Base-by-base conservation (phyloP, 2,329 filamentous ascomycete species). In the Fusarium robinianum region DNA sequence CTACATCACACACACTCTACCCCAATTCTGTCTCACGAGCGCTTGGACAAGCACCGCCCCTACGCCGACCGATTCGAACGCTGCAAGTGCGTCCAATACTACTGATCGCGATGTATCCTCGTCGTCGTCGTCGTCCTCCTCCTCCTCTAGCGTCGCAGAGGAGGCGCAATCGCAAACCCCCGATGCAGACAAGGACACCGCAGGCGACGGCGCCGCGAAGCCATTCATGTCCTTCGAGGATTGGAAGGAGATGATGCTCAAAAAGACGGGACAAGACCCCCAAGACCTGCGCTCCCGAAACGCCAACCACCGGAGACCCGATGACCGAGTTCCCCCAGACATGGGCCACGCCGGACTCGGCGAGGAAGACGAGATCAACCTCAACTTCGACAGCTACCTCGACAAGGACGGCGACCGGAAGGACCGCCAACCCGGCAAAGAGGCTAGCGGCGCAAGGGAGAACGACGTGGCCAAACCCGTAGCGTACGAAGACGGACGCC, bases 191-290 rank as follows among this genome's bases (percentile, higher is more conserved):
- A 18, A 52, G 29, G 58, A 55, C 36, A 41, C 41, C 10, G 29
- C 30, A 2, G 49, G 24, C 18, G 62, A 63, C 16, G 58, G 61
- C 14, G 55, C 59, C 10, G 52, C 58, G 8, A 61, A 62, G 5
- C 54, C 90, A 6, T 97, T 97, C 66, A 83, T 97, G 60, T 96
- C 94, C 0, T 99, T 99, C 60, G 94, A 97, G 65, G 92, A 97
- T 61, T 99, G 94, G 94, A 97, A 96, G 72, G 89, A 87, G 62
- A 87, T 91, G 74, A 96, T 95, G 71, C 73, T 97, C 12, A 88
- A 85, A 37, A 88, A 90, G 63, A 85, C 83, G 4, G 92, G 90
- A 9, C 92, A 96, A 63, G 78, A 81, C 40, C 73, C 74, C 5
- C 67, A 90, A 74, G 63, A 87, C 71, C 55, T 88, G 78, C 68